These are phyloP conservation scores for Eucalyptus dawsonii DNA, from an alignment of 345 rosid genomes.

Conservation along the genomic window DNA sequence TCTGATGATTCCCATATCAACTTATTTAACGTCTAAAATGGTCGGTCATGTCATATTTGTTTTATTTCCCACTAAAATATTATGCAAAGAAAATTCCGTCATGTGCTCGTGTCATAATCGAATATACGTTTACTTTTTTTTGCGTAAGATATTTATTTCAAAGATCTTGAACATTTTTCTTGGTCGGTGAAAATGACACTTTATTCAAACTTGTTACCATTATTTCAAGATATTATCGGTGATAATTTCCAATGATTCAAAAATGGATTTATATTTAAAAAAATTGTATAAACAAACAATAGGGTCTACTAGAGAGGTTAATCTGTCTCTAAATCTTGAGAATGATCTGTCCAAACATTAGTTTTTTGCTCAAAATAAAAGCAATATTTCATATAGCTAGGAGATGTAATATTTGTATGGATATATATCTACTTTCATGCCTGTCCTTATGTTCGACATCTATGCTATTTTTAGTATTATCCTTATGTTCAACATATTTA, in stretches of 20 bases:
- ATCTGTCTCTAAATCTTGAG: not conserved
- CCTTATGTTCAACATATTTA: not conserved
- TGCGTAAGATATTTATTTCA: not conserved
- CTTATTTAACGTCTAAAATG: not conserved
- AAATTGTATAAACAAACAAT: not conserved
- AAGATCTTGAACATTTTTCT: not conserved
- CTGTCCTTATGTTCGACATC: not conserved
- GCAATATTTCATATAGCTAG: not conserved
- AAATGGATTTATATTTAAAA: not conserved
- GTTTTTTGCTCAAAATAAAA: not conserved
- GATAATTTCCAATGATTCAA: not conserved
- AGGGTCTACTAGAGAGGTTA: not conserved
- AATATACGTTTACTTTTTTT: not conserved
- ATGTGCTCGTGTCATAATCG: not conserved
- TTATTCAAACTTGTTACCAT: not conserved
- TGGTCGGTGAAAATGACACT: not conserved
- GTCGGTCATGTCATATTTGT: not conserved
- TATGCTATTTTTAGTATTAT: not conserved
- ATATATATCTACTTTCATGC: not conserved
- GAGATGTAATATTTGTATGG: not conserved
- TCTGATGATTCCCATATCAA: not conserved
- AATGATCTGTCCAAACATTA: not conserved
- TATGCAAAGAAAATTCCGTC: not conserved
- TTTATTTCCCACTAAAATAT: not conserved
- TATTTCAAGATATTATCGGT: not conserved